Base-by-base conservation (phyloP, 202 grass and related monocot species). In the Zizania palustris region DNA sequence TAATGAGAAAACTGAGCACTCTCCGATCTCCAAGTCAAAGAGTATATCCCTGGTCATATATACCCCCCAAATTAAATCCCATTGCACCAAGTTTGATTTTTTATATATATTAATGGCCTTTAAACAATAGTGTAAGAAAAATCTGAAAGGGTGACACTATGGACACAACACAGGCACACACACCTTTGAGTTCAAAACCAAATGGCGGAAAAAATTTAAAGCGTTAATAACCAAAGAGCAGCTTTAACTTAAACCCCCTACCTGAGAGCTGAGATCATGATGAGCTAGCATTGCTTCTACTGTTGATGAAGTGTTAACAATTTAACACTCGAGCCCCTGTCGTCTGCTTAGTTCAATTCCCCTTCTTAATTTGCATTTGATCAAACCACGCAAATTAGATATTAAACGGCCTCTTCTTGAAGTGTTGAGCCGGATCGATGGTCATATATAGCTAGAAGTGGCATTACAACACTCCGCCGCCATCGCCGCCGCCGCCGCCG, bases 161-260 rank as follows among this genome's bases (percentile, higher is more conserved):
- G 79, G 65, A 80, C 70, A 87, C 75, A 68, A 80, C 61, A 64
- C 57, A 71, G 65, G 41, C 28, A 28, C 71, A 28, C 71, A 84
- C 60, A 59, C 62, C 65, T 68, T 86, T 77, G 70, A 85, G 69
- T 85, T 85, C 43, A 74, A 80, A 75, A 84, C 35, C 81, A 60
- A 84, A 84, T 81, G 71, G 58, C 66, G 63, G 71, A 76, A 28
- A 65, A 72, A 75, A n/a, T n/a, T n/a, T n/a, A n/a, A 60, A 43
- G 65, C 56, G 81, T 80, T 84, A 84, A 80, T 84, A 84, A 80
- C 20, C 21, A 75, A 76, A 79, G 41, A 61, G 66, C 65, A 76
- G 59, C 81, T 84, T 81, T 67, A 84, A 66, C 66, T 88, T 85
- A 76, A 84, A 58, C 53, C 53, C 40, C 82, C 76, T 88, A 85